Base-by-base conservation (phyloP, 2,329 filamentous ascomycete genomes). In the Tolypocladium capitatum region DNA sequence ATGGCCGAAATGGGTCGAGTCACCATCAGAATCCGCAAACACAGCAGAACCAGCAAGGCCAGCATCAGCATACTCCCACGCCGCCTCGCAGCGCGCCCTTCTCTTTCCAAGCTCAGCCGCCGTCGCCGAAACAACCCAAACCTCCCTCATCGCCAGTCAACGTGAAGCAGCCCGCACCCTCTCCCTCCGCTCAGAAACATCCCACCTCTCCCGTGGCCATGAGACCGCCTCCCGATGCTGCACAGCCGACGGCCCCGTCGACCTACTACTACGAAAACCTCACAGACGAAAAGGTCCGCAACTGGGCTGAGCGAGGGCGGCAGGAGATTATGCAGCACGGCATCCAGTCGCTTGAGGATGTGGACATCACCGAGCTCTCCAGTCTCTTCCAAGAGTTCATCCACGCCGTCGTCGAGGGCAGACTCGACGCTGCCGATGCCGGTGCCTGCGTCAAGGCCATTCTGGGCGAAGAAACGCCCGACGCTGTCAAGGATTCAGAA, bases 321-420 rank as follows among this genome's bases (percentile, higher is more conserved):
- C 73, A 82, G 51, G 76, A 79, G 27, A 69, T 94, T 13, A 66
- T 91, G 20, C 74, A 80, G 21, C 73, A 78, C 55, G 84, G 83
- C 24, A 63, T 75, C 40, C 72, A 81, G 55, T 81, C 83, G 43
- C 77, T 80, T 55, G 68, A 77, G 33, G 76, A 84, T 53, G 79
- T 85, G 54, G 83, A 94, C 58, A 69, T 77, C 8, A 72, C 83
- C 42, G 78, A 80, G 49, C 69, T 94, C 34, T 81, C 83, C 30
- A 76, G 76, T 14, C 70, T 95, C 21, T 88, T 90, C 55, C 87
- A 95, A 67, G 92, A 98, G 63, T 76, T 96, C 34, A 77, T 92
- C 33, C 81, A 83, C 51, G 81, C 86, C 32, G 81, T 83, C 18
- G 67, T 94, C 13, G 82, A 88, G 58, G 76, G 74, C 38, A 77